Evolutionary conservation across 129 eudicot species (phyloP).

Genomic region (Chrysanthemum lavandulifolium): DNA sequence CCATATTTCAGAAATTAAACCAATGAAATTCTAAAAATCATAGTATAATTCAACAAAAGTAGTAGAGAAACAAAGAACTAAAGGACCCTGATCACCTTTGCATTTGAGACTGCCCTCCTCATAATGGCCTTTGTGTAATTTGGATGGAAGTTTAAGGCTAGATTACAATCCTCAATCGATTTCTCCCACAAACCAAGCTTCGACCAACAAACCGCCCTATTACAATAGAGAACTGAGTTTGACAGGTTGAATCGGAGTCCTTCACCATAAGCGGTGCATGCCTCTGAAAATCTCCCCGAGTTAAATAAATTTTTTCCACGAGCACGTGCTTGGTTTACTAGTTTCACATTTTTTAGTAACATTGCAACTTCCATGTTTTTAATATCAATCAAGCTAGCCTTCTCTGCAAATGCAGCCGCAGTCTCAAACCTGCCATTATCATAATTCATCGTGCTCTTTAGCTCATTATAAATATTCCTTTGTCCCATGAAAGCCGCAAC

Average conservation of each 20-base stretch:
- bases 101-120: conserved; percentile 58
- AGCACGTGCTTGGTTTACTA: conserved; percentile 45
- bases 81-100: conserved; percentile 38
- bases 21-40: neutral
- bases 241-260: conserved; percentile 51
- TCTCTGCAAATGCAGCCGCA: conserved; percentile 52
- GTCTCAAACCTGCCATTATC: conserved; percentile 51
- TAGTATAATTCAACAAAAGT: neutral
- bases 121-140: conserved; percentile 56
- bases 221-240: conserved; percentile 53
- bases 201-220: conserved; percentile 65
- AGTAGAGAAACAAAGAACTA: neutral
- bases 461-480: conserved; percentile 16
- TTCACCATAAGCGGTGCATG: conserved; percentile 56
- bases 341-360: conserved; percentile 45
- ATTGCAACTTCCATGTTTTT: conserved; percentile 47
- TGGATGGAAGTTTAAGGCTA: conserved; percentile 55
- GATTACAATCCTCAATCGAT: conserved; percentile 52
- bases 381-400: conserved; percentile 42
- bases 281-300: conserved; percentile 48
- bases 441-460: conserved; percentile 11
- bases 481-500: conserved; percentile 16
- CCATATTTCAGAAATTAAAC: neutral
- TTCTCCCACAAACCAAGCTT: conserved; percentile 59
- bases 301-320: conserved; percentile 52